phyloP scores from a whole-genome alignment of 768 basidiomycete genomes.

The Naganishia vishniacii region DNA sequence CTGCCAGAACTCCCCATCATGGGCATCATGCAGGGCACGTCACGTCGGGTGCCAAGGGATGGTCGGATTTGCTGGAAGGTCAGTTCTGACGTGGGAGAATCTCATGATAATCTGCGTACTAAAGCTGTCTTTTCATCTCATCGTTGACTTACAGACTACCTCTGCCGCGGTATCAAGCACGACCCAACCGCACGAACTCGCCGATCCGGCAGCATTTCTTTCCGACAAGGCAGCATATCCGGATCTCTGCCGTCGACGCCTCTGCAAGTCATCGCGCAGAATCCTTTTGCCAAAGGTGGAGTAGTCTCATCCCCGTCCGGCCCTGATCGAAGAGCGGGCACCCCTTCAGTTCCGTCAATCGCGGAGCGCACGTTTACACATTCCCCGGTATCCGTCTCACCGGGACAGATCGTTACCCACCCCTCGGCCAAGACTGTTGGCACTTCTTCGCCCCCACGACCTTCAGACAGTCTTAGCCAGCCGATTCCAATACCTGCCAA shows the following conservation, averaged over 20 bases:
- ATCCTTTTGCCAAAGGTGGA: neutral
- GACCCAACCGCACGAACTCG: slow-evolving; percentile 1
- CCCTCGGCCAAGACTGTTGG: neutral
- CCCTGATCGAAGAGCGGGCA: neutral
- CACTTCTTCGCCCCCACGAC: neutral
- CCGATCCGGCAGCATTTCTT: slow-evolving; percentile 2
- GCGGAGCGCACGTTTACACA: neutral
- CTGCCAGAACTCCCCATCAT: slow-evolving; percentile 22
- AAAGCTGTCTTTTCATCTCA: neutral
- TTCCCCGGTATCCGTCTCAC: neutral
- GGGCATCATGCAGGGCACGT: slow-evolving; percentile 24
- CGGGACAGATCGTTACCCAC: neutral
- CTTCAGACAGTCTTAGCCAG: neutral
- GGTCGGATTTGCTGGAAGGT: slow-evolving; percentile 31
- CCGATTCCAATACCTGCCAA: neutral
- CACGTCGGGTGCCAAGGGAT: slow-evolving; percentile 21
- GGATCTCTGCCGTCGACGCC: slow-evolving; percentile 16
- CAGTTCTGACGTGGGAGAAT: neutral
- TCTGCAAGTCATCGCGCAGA: neutral
- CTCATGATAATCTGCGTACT: neutral
- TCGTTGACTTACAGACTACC: slow-evolving; percentile 20
- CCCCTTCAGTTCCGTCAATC: neutral
- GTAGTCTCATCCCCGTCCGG: neutral
- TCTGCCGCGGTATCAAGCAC: slow-evolving; percentile 22
- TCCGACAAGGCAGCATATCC: slow-evolving; percentile 17